Evolutionary conservation across 306 rosid species (phyloP).

Genomic region (Hylodesmum podocarpum): DNA sequence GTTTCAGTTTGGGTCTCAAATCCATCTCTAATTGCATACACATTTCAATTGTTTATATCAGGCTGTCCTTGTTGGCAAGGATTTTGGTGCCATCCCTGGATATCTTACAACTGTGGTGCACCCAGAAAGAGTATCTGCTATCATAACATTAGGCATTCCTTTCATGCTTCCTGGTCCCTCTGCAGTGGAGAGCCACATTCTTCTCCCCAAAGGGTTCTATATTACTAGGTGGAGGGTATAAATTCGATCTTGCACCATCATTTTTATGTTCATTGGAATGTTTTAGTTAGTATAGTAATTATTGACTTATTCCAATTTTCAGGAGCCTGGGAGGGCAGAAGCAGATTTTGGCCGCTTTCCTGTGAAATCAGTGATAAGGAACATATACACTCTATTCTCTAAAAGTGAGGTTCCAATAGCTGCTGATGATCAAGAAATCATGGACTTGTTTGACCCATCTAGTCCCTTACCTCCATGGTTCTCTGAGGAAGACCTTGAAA

Average conservation of each 20-base stretch:
- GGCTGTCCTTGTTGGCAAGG: constrained; percentile 61
- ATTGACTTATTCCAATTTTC: background rate
- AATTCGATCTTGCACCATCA: background rate
- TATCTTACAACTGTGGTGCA: constrained; percentile 41
- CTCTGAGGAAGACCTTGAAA: constrained; percentile 51
- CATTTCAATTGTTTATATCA: constrained; percentile 17
- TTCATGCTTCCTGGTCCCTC: constrained; percentile 50
- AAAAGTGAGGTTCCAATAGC: constrained; percentile 52
- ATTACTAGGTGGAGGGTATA: constrained; percentile 51
- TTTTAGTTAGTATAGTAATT: background rate
- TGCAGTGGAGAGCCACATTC: constrained; percentile 34
- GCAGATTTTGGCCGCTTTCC: constrained; percentile 57
- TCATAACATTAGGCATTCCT: constrained; percentile 52
- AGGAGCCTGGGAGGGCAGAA: constrained; percentile 64
- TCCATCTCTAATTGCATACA: background rate
- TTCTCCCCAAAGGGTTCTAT: constrained; percentile 56
- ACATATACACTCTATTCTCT: constrained; percentile 57
- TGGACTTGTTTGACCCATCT: constrained; percentile 60
- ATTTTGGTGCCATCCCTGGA: constrained; percentile 52
- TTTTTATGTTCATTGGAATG: background rate
- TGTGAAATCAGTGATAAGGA: constrained; percentile 50
- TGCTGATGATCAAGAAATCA: constrained; percentile 48
- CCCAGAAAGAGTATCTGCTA: constrained; percentile 44
- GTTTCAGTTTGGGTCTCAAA: background rate
- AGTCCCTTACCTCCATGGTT: constrained; percentile 59